These are phyloP conservation scores for Cornus suecica DNA, from an alignment of 148 eudicot genomes.

Conservation along the genomic window DNA sequence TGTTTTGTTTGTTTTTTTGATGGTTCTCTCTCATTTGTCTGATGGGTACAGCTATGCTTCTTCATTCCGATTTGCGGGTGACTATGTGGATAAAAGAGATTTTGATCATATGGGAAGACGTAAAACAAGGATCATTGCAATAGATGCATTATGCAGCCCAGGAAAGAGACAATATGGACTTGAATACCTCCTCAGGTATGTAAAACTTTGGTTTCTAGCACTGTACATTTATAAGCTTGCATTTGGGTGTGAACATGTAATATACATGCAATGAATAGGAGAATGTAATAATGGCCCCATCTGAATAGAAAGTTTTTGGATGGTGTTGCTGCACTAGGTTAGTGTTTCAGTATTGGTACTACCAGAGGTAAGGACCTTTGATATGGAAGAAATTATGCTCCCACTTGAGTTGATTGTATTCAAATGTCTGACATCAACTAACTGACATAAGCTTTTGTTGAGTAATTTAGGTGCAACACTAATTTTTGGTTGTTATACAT, in stretches of 20 bases:
- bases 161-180: constrained; percentile 63
- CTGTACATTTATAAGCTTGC: neutral
- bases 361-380: neutral
- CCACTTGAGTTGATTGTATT: neutral
- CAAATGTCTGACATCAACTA: neutral
- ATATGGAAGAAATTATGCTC: neutral
- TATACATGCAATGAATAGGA: no score
- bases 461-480: neutral
- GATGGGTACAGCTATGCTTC: constrained; percentile 61
- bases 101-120: constrained; percentile 70
- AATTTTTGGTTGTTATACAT: no score
- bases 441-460: neutral
- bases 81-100: constrained; percentile 53
- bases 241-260: neutral
- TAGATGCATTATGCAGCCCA: constrained; percentile 73
- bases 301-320: no score
- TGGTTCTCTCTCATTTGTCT: constrained; percentile 7
- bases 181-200: constrained; percentile 64
- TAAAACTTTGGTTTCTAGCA: neutral
- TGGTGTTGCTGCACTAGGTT: no score
- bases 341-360: neutral
- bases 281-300: neutral
- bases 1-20: no score
- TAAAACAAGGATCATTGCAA: constrained; percentile 71
- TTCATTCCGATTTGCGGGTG: constrained; percentile 74